A percentile compares a stretch with the other conserved stretches of the same genome.
These are phyloP conservation scores for Prasinococcaceae sp. DNA, from an alignment of 139 green algal genomes.

Conservation along the genomic window DNA sequence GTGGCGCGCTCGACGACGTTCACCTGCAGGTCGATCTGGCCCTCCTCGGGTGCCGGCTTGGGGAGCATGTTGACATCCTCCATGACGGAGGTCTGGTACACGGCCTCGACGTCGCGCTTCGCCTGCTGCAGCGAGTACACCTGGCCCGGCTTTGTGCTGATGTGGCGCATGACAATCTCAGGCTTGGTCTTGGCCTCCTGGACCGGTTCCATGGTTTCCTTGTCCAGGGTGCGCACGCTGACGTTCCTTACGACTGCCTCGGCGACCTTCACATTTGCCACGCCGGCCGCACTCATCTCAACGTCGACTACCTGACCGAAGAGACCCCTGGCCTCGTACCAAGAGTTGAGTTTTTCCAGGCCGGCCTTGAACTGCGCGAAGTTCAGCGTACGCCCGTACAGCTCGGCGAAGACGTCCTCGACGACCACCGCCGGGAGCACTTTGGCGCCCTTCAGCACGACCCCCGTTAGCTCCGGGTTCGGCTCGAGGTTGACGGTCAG, in stretches of 20 bases:
- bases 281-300: conserved; percentile 25
- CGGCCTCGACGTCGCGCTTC: conserved; percentile 65
- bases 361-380: conserved; percentile 32
- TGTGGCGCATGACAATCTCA: conserved; percentile 60
- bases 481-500: conserved; percentile 53
- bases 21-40: conserved; percentile 65
- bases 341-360: conserved; percentile 56
- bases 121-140: conserved; percentile 64
- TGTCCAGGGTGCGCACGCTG: conserved; percentile 58
- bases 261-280: conserved; percentile 32
- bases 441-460: conserved; percentile 57
- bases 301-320: conserved; percentile 67
- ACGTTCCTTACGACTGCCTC: conserved; percentile 62
- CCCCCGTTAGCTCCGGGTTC: conserved; percentile 57
- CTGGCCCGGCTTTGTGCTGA: conserved; percentile 48
- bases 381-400: conserved; percentile 49
- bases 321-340: conserved; percentile 74
- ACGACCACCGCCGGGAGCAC: conserved; percentile 61
- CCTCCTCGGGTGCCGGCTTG: conserved; percentile 38
- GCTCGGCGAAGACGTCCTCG: conserved; percentile 54
- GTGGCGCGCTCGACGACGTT: conserved; percentile 76
- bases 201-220: conserved; percentile 36
- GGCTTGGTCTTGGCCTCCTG: conserved; percentile 44
- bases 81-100: conserved; percentile 83
- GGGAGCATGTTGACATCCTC: conserved; percentile 84